Percentiles rank a stretch among this genome's conserved stretches.
Conservation (phyloP, 1,284 basidiomycete species). For the Trichosporon sp. region DNA sequence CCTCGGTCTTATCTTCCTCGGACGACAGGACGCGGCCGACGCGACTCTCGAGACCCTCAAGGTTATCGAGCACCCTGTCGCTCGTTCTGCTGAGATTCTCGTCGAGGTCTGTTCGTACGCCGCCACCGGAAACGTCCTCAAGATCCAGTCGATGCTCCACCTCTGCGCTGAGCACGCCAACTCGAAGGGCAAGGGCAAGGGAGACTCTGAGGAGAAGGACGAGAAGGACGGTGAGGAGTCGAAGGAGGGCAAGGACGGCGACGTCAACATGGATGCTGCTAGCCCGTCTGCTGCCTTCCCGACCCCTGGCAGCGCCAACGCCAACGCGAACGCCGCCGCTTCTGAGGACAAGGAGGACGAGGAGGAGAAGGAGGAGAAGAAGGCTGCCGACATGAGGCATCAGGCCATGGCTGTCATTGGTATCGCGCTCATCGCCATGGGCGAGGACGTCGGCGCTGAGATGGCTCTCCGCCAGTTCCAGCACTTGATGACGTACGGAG, state of each 20-base stretch:
- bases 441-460: slow-evolving; percentile 95
- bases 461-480: slow-evolving; percentile 95
- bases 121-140: slow-evolving; percentile 92
- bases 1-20: slow-evolving; percentile 85
- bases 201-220: slow-evolving; percentile 30
- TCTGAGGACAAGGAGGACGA: slow-evolving; percentile 38
- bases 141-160: slow-evolving; percentile 88
- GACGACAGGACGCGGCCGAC: slow-evolving; percentile 85
- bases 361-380: slow-evolving; percentile 43
- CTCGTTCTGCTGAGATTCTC: slow-evolving; percentile 84
- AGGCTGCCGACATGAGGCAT: slow-evolving; percentile 66
- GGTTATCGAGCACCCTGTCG: slow-evolving; percentile 88
- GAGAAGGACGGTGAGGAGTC: slow-evolving; percentile 25
- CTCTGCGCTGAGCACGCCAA: slow-evolving; percentile 85
- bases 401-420: slow-evolving; percentile 92
- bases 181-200: slow-evolving; percentile 27
- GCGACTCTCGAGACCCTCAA: slow-evolving; percentile 93
- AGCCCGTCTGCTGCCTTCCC: slow-evolving; percentile 7
- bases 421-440: slow-evolving; percentile 94
- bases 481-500: slow-evolving; percentile 98
- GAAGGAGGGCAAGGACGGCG: slow-evolving; percentile 17
- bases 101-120: slow-evolving; percentile 94
- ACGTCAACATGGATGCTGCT: slow-evolving; percentile 30
- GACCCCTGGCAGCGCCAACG: slow-evolving; percentile 14
- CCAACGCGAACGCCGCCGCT: slow-evolving; percentile 15